Evolutionary conservation across 192 early-diverging fungal species (phyloP).

Genomic region (Linnemannia elongata): DNA sequence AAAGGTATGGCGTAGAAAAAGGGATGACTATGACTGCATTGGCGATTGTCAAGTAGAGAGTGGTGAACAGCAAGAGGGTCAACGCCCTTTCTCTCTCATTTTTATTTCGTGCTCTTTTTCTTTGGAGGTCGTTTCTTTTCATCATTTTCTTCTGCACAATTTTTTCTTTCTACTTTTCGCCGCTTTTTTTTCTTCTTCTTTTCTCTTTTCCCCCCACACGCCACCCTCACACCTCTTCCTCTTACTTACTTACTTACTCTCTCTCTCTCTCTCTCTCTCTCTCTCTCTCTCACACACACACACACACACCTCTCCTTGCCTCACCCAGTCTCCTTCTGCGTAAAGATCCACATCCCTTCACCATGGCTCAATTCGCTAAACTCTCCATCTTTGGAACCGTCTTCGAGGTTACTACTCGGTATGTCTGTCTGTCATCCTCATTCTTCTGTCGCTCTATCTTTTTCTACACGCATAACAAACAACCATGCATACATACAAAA

Average conservation of each 20-base stretch:
- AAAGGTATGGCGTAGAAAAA: too few relatives aligned
- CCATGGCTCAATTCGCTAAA: conserved; percentile 64
- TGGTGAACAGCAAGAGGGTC: not conserved
- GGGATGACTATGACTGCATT: not conserved
- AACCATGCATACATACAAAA: not conserved
- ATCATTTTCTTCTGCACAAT: not conserved
- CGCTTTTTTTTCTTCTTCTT: not conserved
- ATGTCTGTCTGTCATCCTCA: not conserved
- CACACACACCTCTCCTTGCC: not conserved
- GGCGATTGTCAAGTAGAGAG: not conserved
- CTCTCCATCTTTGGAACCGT: conserved; percentile 87
- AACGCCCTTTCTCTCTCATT: not conserved
- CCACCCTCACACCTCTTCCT: not conserved
- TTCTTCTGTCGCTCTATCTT: not conserved
- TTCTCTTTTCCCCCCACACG: not conserved
- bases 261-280: not conserved
- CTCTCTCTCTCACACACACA: not conserved
- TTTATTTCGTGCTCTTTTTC: not conserved
- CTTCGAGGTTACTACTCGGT: conserved; percentile 79
- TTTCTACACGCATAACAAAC: conserved; percentile 57
- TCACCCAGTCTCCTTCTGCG: conserved; percentile 53
- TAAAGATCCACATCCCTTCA: conserved; percentile 57
- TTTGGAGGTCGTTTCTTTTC: not conserved
- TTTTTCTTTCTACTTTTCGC: not conserved
- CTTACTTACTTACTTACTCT: conserved; percentile 2